Evolutionary conservation across 345 rosid species (phyloP), one percentile per base, ranked within the genome.

Genomic region (Salix exigua): DNA sequence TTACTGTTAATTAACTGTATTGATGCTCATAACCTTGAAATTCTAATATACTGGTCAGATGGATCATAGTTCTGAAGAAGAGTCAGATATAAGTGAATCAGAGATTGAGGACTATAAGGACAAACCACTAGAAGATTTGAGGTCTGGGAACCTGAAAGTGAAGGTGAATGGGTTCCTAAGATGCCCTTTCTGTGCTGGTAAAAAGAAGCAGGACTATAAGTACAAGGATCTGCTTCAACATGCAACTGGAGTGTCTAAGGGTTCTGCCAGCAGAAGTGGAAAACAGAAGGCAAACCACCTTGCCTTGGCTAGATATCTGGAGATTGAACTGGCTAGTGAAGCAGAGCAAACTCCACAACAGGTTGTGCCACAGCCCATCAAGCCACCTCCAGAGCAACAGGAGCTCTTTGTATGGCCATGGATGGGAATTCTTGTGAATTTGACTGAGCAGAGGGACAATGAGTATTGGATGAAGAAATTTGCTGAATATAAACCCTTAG

Each of bases 171-270:
- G 88, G 40, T 55, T 51, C 70, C 80, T 94, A 73, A 86, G 89
- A 79, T 94, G 98, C 85, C 97, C 97, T 14, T 92, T 89, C 80
- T 94, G 98, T 72, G 58, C 87, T 0, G 98, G 97, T 64, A 94
- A 94, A 88, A 94, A 94, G 87, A 94, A 91, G 76, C 97, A 89
- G 58, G 87, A 87, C 26, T 91, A 94, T 86, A 89, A 90, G 85
- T 88, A 74, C 74, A 91, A 92, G 80, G 97, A 92, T 68, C 77
- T 92, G 71, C 87, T 88, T 73, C 94, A 91, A 66, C 98, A 94
- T 86, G 97, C 97, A 28, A 81, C 96, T 4, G 98, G 97, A 44
- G 96, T 92, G 66, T 89, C 87, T 26, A 92, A 87, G 81, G 98
- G 95, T 42, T 91, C 97, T 66, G 76, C 97, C 4, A 87, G 86